A percentile compares a stretch with the other conserved stretches of the same genome.
Evolutionary conservation across 306 rosid species (phyloP).

Genomic region (Trifolium subterraneum): DNA sequence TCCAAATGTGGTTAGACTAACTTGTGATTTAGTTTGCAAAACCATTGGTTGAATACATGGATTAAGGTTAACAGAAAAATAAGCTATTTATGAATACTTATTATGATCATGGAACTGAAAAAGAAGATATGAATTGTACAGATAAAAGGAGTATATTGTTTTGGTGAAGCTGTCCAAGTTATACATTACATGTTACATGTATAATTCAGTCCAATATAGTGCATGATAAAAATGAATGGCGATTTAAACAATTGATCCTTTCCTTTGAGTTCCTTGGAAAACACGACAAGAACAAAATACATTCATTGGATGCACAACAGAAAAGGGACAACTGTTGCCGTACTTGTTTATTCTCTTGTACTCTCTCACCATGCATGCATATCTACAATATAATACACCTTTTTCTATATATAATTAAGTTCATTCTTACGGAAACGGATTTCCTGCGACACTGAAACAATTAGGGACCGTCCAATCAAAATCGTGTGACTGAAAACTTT

Average conservation of each 20-base stretch:
- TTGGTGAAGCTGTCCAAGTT: constrained; percentile 3
- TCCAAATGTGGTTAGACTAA: neutral
- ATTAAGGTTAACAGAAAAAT: neutral
- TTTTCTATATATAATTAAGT: no score
- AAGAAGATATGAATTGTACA: neutral
- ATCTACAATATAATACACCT: no score
- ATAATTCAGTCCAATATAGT: neutral
- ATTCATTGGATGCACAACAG: constrained; percentile 30
- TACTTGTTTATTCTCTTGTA: neutral
- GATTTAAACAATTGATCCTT: constrained; percentile 34
- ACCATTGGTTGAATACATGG: neutral
- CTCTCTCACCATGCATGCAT: neutral
- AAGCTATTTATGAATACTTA: no score
- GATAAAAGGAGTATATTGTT: no score
- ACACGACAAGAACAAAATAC: constrained; percentile 14
- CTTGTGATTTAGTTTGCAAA: neutral
- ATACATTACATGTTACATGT: neutral
- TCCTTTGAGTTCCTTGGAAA: neutral
- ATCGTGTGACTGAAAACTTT: no score
- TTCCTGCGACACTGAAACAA: no score
- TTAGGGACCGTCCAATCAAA: no score
- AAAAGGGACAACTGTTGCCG: neutral
- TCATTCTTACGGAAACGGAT: no score
- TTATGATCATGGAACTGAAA: constrained; percentile 7
- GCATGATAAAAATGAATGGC: constrained; percentile 12